A percentile compares a stretch with the other conserved stretches of the same genome.
These are phyloP conservation scores for Lactifluus piperatus DNA, from an alignment of 768 basidiomycete species.

Conservation along the genomic window DNA sequence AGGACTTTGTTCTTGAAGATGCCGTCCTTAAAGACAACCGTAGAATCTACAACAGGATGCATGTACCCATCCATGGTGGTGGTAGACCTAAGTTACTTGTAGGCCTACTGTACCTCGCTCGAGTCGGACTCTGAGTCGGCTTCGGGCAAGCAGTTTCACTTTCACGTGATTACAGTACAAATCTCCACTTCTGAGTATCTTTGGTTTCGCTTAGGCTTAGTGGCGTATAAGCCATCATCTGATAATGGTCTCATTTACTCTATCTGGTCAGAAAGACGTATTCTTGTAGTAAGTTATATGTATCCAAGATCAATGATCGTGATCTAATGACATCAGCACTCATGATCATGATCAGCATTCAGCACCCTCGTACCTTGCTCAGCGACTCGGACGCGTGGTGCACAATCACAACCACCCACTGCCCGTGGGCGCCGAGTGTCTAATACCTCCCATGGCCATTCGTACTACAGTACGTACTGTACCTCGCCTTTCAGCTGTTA, in stretches of 20 bases:
- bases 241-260: too few species aligned
- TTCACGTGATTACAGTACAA: too few species aligned
- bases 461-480: not conserved
- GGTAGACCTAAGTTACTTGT: too few species aligned
- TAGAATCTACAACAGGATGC: conserved; percentile 44
- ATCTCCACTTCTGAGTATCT: too few species aligned
- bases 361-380: not conserved
- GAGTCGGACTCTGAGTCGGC: too few species aligned
- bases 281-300: too few species aligned
- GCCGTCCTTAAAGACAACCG: conserved; percentile 60
- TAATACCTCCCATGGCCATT: not conserved
- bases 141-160: too few species aligned
- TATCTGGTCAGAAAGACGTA: not conserved
- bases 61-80: conserved; percentile 31
- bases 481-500: not conserved
- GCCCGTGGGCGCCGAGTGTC: not conserved
- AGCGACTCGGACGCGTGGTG: not conserved
- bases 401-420: not conserved
- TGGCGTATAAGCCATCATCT: too few species aligned
- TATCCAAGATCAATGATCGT: not conserved
- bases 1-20: conserved; percentile 88
- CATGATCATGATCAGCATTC: not conserved
- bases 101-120: too few species aligned
- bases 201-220: too few species aligned
- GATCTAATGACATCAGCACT: not conserved